A percentile compares a stretch with the other conserved stretches of the same genome.
phyloP scores from a whole-genome alignment of 2,329 filamentous ascomycete genomes.

The Pestalotiopsis sp. region DNA sequence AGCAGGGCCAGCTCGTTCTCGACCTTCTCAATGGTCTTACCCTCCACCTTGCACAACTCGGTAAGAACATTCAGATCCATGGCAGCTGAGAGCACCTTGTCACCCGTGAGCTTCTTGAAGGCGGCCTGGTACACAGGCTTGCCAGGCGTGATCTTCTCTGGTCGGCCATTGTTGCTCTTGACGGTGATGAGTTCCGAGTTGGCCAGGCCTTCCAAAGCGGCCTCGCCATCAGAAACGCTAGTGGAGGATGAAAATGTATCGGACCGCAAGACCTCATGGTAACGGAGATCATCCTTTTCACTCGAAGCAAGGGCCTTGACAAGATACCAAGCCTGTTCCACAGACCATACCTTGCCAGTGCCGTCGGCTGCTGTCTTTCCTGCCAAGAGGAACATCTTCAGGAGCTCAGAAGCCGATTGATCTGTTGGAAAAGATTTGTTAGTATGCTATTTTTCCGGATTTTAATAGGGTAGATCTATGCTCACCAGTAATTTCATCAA shows the following conservation, averaged over 20 bases:
- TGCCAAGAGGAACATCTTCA: conserved; percentile 85
- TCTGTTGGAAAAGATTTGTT: conserved; percentile 52
- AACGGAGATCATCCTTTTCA: conserved; percentile 64
- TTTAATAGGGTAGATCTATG: background rate
- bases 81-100: conserved; percentile 72
- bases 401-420: conserved; percentile 84
- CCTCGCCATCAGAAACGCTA: conserved; percentile 65
- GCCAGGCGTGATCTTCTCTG: conserved; percentile 75
- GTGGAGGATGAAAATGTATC: conserved; percentile 70
- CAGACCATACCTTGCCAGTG: conserved; percentile 67
- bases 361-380: conserved; percentile 56
- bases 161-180: conserved; percentile 72
- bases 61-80: conserved; percentile 73
- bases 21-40: conserved; percentile 73
- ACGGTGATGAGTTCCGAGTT: conserved; percentile 86
- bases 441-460: background rate
- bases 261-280: conserved; percentile 82
- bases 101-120: conserved; percentile 72
- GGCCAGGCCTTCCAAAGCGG: conserved; percentile 77
- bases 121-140: conserved; percentile 87
- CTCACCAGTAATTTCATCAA: conserved; percentile 68
- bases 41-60: conserved; percentile 73
- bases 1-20: conserved; percentile 77
- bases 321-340: conserved; percentile 88
- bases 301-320: conserved; percentile 76